Conservation (phyloP, 768 basidiomycete genomes). For the Suillus clintonianus region DNA sequence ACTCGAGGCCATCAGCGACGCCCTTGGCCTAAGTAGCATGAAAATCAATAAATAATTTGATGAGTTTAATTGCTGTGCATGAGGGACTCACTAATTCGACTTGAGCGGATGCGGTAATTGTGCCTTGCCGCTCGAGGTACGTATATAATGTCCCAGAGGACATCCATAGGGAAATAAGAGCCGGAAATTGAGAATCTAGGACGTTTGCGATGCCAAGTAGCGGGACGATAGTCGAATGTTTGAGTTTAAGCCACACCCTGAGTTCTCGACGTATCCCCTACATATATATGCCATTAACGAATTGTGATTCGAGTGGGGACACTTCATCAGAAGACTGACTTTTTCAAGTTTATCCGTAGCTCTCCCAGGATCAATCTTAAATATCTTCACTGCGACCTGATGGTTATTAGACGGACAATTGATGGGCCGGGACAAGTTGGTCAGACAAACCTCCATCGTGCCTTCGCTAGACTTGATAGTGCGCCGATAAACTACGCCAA, state of each 20-base stretch:
- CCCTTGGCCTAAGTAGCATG: background rate
- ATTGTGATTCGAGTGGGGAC: background rate
- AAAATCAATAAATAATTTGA: background rate
- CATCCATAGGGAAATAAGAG: background rate
- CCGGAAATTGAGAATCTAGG: background rate
- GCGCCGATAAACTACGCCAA: background rate
- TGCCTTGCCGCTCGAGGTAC: background rate
- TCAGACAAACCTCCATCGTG: background rate
- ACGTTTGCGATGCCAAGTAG: slow-evolving; percentile 14
- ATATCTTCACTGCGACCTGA: background rate
- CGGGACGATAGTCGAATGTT: slow-evolving; percentile 19
- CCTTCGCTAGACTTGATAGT: background rate
- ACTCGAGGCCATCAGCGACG: background rate
- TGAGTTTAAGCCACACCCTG: slow-evolving; percentile 18
- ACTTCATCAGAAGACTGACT: background rate
- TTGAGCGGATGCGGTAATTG: too few species aligned
- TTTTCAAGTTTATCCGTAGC: background rate
- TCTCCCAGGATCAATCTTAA: background rate
- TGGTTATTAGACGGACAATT: background rate
- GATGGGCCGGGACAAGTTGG: too few species aligned
- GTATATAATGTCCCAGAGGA: background rate
- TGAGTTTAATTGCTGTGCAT: background rate
- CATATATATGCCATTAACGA: background rate
- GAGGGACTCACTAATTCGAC: background rate
- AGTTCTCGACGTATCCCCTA: background rate